Conservation (phyloP, 148 eudicot species). For the Simmondsia chinensis region DNA sequence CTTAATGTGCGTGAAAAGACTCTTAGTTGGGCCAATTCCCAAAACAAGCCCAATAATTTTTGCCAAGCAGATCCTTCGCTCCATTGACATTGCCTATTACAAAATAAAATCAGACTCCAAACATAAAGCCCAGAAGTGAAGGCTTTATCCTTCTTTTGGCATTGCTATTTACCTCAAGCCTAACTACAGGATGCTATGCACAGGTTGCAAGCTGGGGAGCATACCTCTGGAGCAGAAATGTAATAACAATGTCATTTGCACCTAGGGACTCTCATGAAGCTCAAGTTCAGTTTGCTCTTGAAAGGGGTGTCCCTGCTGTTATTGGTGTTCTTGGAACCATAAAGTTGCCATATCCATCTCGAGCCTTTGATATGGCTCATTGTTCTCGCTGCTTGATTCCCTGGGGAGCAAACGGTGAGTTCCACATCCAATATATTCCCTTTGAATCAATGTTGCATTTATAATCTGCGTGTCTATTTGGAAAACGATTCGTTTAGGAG, state of each 20-base stretch:
- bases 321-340: conserved; percentile 67
- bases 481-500: too few species aligned
- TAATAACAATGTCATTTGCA: conserved; percentile 62
- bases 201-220: conserved; percentile 85
- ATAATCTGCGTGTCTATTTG: not conserved
- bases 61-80: too few species aligned
- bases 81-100: too few species aligned
- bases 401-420: conserved; percentile 48
- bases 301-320: conserved; percentile 72
- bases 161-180: too few species aligned
- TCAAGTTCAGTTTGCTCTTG: conserved; percentile 71
- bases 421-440: not conserved
- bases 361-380: conserved; percentile 61
- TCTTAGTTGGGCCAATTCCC: too few species aligned
- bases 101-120: too few species aligned
- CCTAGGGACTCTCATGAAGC: conserved; percentile 72
- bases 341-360: conserved; percentile 48
- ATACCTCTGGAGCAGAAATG: conserved; percentile 48
- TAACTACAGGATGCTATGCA: too few species aligned
- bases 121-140: too few species aligned
- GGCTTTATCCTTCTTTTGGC: too few species aligned
- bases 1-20: too few species aligned
- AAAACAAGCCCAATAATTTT: too few species aligned
- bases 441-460: not conserved
- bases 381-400: conserved; percentile 63